Evolutionary conservation across 1,139 yeast species (phyloP), one percentile per base, ranked within the genome.

Genomic region (Tardiomyces depauwii): DNA sequence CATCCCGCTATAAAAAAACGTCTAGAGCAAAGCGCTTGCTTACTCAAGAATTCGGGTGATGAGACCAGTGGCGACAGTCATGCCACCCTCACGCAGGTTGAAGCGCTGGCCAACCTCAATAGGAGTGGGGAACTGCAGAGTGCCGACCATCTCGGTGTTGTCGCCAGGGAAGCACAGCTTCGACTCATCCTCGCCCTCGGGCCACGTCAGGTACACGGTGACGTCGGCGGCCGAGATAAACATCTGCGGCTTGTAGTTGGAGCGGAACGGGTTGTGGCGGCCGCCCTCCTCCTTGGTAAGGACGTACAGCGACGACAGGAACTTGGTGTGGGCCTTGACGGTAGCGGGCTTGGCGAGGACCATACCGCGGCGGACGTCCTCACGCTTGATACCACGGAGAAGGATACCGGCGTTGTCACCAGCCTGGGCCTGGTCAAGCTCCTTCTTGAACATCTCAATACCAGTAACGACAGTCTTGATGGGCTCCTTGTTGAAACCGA

Each of bases 21-120:
- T 7, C 25, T 21, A 7, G 25, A 21, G 25, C 25, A 21, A 21
- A 21, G 25, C 25, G 27, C 47, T 58, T 65, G 27, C 47, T 58
- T 65, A 80, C 71, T 85, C 95, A 59, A 87, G 70, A 69, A 91
- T 83, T 74, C 95, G 83, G 62, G 98, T 91, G 60, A 91, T 80
- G 74, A 91, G 75, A 75, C 98, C 98, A 59, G 98, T 91, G 70
- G 96, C 98, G 58, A 91, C 97, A 55, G 98, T 91, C 74, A 82
- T 86, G 67, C 97, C 97, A 74, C 98, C 97, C 76, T 91, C 99
- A 81, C 99, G 93, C 68, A 91, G 78, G 80, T 91, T 91, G 83
- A 91, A 91, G 73, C 97, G 86, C 76, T 88, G 96, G 70, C 94
- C 94, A 61, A 83, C 82, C 76, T 91, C 98, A 57, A 93, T 66